Evolutionary conservation across 202 grass and related monocot genomes (phyloP).

Genomic region (Eragrostis tef): DNA sequence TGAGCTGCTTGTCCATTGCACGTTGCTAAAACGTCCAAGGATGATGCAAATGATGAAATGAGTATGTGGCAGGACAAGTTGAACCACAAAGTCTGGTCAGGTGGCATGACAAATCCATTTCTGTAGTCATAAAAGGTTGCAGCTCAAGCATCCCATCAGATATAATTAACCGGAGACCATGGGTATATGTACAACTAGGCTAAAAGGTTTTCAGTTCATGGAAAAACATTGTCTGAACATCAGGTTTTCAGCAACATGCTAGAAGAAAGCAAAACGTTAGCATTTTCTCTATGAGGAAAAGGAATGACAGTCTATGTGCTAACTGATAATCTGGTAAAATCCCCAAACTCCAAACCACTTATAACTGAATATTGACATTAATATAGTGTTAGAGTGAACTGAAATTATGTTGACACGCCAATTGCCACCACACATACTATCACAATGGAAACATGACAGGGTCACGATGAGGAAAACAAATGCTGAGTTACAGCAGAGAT

Average conservation of each 20-base stretch:
- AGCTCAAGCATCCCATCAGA: background rate
- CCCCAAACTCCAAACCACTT: background rate
- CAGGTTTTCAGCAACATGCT: background rate
- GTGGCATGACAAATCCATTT: background rate
- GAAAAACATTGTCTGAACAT: background rate
- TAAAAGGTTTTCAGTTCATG: conserved; percentile 17
- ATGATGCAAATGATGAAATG: background rate
- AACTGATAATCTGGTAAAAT: background rate
- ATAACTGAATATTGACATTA: conserved; percentile 1
- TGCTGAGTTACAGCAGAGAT: conserved; percentile 11
- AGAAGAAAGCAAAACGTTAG: background rate
- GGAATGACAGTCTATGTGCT: background rate
- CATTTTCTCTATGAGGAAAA: background rate
- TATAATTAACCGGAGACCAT: background rate
- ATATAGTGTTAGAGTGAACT: background rate
- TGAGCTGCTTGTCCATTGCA: background rate
- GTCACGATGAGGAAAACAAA: background rate
- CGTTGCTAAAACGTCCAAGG: background rate
- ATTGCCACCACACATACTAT: background rate
- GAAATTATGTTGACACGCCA: background rate
- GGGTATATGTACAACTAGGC: background rate
- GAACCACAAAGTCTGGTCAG: background rate
- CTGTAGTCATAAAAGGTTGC: background rate
- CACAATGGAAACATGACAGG: background rate
- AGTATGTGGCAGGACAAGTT: background rate